A percentile compares a stretch with the other conserved stretches of the same genome.
Conservation (phyloP, 306 rosid genomes). For the Senna tora region DNA sequence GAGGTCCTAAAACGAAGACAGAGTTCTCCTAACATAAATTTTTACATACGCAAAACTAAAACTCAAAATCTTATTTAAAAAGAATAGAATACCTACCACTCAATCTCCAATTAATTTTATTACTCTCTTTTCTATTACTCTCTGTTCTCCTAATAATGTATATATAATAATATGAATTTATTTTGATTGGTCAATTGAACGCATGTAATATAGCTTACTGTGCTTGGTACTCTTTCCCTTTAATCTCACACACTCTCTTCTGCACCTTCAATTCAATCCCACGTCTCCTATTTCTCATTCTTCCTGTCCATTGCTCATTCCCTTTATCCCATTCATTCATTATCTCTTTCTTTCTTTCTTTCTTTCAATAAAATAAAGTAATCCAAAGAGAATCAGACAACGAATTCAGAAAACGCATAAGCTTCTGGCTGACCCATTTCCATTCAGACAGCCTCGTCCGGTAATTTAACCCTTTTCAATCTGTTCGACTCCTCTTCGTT, state of each 20-base stretch:
- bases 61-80: no score
- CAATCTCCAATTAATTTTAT: no score
- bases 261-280: not conserved
- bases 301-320: not conserved
- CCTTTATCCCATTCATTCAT: constrained; percentile 22
- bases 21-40: no score
- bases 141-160: no score
- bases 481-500: not conserved
- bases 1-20: no score
- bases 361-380: not conserved
- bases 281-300: not conserved
- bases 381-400: constrained; percentile 18
- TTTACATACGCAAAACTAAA: no score
- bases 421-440: constrained; percentile 21
- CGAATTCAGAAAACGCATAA: constrained; percentile 8
- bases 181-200: no score
- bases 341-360: not conserved
- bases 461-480: constrained; percentile 37
- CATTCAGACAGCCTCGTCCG: constrained; percentile 48
- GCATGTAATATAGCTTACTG: no score
- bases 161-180: no score
- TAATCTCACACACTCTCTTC: not conserved
- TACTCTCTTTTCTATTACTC: no score
- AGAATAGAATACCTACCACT: no score
- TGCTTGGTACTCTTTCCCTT: constrained; percentile 2